Evolutionary conservation across 2,329 filamentous ascomycete genomes (phyloP), one percentile per base, ranked within the genome.

Genomic region (Pseudogymnoascus sp.): DNA sequence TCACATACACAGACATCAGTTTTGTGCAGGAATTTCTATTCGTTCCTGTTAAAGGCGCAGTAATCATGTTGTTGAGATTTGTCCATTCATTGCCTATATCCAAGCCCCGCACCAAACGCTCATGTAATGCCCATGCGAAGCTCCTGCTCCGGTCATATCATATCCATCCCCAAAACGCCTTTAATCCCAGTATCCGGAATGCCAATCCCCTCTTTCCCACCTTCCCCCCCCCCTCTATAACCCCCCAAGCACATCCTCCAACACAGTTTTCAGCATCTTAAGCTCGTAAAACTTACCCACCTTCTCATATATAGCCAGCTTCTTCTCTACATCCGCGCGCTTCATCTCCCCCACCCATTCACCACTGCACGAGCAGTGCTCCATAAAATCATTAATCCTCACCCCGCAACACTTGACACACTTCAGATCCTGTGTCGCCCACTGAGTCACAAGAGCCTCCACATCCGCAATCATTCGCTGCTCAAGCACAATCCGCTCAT

Each of bases 281-380:
- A 97, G 78, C 4, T 86, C 87, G 77, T 95, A 96, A 73, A 87
- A 92, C 70, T 79, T 82, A 6, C 90, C 90, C 59, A 96, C 93
- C 62, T 84, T 86, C 68, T 80, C 81, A 75, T 91, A 88, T 4
- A 96, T 89, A 44, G 75, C 81, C 70, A 97, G 70, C 72, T 79
- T 83, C 73, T 80, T 84, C 71, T 84, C 76, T 25, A 93, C 78
- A 28, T 89, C 89, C 31, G 82, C 84, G 67, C 82, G 81, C 68
- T 87, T 83, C 65, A 93, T 81, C 18, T 86, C 90, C 67, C 85
- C 85, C 16, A 81, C 82, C 95, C 95, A 99, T 64, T 84, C 83
- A 3, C 95, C 95, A 66, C 90, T 91, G 79, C 95, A 99, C 10
- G 88, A 89, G 76, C 96, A 99, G 75, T 97, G 93, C 75, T 97